These are phyloP conservation scores for Termitomyces sp. DNA, from an alignment of 768 basidiomycete genomes.

Conservation along the genomic window DNA sequence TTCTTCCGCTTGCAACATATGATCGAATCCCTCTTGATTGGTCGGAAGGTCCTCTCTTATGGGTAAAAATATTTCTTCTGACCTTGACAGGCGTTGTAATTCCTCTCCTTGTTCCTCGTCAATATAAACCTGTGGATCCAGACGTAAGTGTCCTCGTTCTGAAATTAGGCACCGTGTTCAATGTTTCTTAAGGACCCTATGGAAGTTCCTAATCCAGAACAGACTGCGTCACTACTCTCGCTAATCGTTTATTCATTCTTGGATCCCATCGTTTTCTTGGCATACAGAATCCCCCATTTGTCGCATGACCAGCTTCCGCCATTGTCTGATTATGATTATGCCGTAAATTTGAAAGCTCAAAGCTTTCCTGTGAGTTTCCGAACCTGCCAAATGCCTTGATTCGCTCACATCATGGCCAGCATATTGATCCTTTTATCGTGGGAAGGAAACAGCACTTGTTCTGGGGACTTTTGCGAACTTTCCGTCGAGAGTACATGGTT, in stretches of 20 bases:
- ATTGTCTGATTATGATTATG: slow-evolving; percentile 56
- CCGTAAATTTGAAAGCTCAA: slow-evolving; percentile 18
- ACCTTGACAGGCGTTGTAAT: slow-evolving; percentile 38
- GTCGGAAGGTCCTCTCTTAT: slow-evolving; percentile 41
- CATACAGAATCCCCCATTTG: slow-evolving; percentile 41
- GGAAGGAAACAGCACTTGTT: slow-evolving; percentile 38
- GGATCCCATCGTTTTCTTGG: slow-evolving; percentile 43
- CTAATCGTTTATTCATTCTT: slow-evolving; percentile 45
- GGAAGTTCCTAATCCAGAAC: slow-evolving; percentile 37
- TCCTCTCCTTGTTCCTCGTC: slow-evolving; percentile 50
- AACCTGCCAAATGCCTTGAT: background rate
- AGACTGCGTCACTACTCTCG: slow-evolving; percentile 42
- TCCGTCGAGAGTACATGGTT: slow-evolving; percentile 27
- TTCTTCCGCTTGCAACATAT: slow-evolving; percentile 56
- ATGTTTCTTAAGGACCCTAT: slow-evolving; percentile 23
- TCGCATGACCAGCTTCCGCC: slow-evolving; percentile 51
- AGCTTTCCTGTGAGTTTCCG: slow-evolving; percentile 23
- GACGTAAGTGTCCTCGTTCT: slow-evolving; percentile 17
- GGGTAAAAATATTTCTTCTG: slow-evolving; percentile 47
- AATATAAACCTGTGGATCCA: slow-evolving; percentile 54
- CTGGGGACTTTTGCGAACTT: slow-evolving; percentile 35
- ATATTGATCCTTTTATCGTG: slow-evolving; percentile 32
- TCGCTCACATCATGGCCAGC: slow-evolving; percentile 16
- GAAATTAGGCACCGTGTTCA: background rate
- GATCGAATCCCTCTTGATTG: slow-evolving; percentile 43